phyloP scores from a whole-genome alignment of 306 rosid species.

The Dalbergia cultrata region DNA sequence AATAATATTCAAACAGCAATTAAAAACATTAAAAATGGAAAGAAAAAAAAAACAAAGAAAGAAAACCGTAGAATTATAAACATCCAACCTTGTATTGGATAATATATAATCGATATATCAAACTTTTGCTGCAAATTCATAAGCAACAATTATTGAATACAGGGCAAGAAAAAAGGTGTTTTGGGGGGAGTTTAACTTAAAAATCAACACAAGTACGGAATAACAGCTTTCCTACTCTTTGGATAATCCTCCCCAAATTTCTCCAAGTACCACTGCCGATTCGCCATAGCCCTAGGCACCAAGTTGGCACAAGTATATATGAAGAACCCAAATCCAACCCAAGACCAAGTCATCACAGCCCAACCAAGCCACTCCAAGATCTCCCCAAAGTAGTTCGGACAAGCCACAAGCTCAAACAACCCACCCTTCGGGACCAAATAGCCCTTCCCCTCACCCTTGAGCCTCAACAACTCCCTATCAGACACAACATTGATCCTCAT shows the following conservation, averaged over 20 bases:
- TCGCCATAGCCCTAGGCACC: constrained; percentile 82
- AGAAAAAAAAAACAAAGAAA: not conserved
- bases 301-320: constrained; percentile 78
- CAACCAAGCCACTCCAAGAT: constrained; percentile 89
- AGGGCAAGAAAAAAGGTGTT: not conserved
- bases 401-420: constrained; percentile 73
- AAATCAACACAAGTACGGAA: constrained; percentile 77
- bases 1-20: not conserved
- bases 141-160: not conserved
- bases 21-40: no score
- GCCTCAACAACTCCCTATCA: constrained; percentile 66
- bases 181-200: not conserved
- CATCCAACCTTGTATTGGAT: not conserved
- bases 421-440: constrained; percentile 78
- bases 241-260: constrained; percentile 92
- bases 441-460: constrained; percentile 72
- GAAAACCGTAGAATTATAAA: constrained; percentile 2
- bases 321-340: constrained; percentile 75
- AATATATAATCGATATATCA: not conserved
- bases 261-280: constrained; percentile 76
- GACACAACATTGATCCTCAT: constrained; percentile 72
- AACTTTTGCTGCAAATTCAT: not conserved
- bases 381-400: constrained; percentile 87
- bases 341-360: constrained; percentile 82
- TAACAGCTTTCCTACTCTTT: constrained; percentile 67